phyloP scores from a whole-genome alignment of 495 filamentous ascomycete genomes.

The Penicillium argentinense region DNA sequence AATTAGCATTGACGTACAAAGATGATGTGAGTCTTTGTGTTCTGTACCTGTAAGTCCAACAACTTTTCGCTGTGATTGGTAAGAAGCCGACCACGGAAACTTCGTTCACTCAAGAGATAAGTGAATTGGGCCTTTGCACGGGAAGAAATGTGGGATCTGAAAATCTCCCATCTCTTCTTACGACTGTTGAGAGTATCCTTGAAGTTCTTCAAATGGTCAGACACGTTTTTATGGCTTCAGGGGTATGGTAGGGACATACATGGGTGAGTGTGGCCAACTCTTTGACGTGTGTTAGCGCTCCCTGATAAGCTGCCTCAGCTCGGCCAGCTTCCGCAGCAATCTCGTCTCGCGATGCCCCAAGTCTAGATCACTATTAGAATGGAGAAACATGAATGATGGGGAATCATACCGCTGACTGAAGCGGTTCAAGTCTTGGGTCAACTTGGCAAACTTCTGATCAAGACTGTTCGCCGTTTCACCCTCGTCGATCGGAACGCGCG shows the following conservation, averaged over 20 bases:
- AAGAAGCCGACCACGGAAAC: conserved; percentile 78
- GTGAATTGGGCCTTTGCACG: conserved; percentile 83
- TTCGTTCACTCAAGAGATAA: conserved; percentile 82
- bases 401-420: conserved; percentile 48
- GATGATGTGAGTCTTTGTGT: not conserved
- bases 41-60: conserved; percentile 69
- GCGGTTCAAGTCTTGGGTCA: conserved; percentile 55
- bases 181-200: conserved; percentile 68
- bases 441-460: conserved; percentile 59
- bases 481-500: conserved; percentile 63
- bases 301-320: conserved; percentile 41
- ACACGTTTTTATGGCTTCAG: not conserved
- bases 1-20: conserved; percentile 2
- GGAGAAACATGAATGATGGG: conserved; percentile 2
- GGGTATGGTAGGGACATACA: conserved; percentile 27
- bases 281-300: conserved; percentile 45
- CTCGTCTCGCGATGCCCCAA: conserved; percentile 68
- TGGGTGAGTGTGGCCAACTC: conserved; percentile 54
- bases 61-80: conserved; percentile 72
- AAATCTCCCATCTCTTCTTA: conserved; percentile 72
- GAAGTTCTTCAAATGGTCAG: conserved; percentile 42
- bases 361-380: conserved; percentile 34
- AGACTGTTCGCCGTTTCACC: conserved; percentile 66
- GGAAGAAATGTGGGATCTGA: conserved; percentile 78
- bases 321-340: conserved; percentile 53